phyloP scores from a whole-genome alignment of 2,329 filamentous ascomycete species.

The Ophiostoma fasciatum region DNA sequence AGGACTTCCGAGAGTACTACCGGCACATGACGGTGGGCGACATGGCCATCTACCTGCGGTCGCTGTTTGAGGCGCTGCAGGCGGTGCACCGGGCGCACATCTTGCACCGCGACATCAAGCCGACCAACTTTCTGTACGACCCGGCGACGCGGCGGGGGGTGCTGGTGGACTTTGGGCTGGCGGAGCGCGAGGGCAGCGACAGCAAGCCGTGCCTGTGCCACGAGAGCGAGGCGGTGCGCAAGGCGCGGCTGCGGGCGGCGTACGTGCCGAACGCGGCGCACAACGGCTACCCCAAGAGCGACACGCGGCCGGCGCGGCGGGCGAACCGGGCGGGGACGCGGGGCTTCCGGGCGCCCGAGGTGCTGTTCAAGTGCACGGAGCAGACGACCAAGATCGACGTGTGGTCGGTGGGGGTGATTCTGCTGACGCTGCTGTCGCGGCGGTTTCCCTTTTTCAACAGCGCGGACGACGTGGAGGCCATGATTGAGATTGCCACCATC shows the following conservation, averaged over 20 bases:
- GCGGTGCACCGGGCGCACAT: constrained; percentile 76
- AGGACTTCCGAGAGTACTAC: constrained; percentile 91
- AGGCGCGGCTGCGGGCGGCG: constrained; percentile 42
- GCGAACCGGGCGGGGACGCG: constrained; percentile 91
- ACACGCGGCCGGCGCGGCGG: constrained; percentile 72
- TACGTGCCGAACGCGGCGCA: constrained; percentile 33
- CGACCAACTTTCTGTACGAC: constrained; percentile 94
- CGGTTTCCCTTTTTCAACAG: constrained; percentile 98
- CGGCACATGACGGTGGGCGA: constrained; percentile 74
- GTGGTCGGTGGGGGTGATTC: constrained; percentile 93
- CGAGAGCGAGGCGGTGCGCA: constrained; percentile 46
- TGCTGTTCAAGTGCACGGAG: constrained; percentile 90
- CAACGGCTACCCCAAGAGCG: constrained; percentile 64
- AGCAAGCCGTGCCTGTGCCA: constrained; percentile 72
- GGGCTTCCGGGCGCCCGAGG: constrained; percentile 91
- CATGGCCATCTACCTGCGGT: constrained; percentile 79
- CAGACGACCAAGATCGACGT: constrained; percentile 92
- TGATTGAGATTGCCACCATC: constrained; percentile 94
- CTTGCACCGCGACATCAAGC: constrained; percentile 90
- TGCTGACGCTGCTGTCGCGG: constrained; percentile 82
- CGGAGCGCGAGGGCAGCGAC: constrained; percentile 68
- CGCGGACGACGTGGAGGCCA: constrained; percentile 91
- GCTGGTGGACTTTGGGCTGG: constrained; percentile 96
- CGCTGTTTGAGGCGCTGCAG: constrained; percentile 69
- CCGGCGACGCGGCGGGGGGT: constrained; percentile 68